Percentiles rank a stretch among this genome's conserved stretches.
phyloP scores from a whole-genome alignment of 2,329 filamentous ascomycete species.

The Dothiorella sarmentorum region DNA sequence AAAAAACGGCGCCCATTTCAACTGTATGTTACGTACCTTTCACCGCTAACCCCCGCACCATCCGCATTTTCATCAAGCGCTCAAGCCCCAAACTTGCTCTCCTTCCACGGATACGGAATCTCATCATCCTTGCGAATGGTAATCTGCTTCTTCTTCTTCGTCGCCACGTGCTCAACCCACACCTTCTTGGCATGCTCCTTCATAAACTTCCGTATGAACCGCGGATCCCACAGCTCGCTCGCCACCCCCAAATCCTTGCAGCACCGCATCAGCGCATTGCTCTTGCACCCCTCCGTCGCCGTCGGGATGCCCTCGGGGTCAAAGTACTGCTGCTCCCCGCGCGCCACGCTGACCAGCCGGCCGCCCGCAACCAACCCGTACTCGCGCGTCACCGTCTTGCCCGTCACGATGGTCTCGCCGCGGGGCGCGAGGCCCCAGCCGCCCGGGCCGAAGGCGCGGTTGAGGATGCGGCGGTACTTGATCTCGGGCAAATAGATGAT shows the following conservation, averaged over 20 bases:
- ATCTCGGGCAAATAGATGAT: slow-evolving; percentile 97
- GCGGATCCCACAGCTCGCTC: slow-evolving; percentile 93
- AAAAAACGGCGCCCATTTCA: too few relatives aligned
- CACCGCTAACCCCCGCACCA: too few relatives aligned
- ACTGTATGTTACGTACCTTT: too few relatives aligned
- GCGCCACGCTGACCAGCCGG: slow-evolving; percentile 78
- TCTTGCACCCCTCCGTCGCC: slow-evolving; percentile 94
- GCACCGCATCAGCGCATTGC: slow-evolving; percentile 95
- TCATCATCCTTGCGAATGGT: slow-evolving; percentile 82
- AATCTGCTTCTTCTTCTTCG: slow-evolving; percentile 86
- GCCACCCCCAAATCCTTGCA: slow-evolving; percentile 97
- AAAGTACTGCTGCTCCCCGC: slow-evolving; percentile 95
- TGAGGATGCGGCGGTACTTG: slow-evolving; percentile 90
- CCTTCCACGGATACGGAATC: slow-evolving; percentile 61
- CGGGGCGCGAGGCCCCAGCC: slow-evolving; percentile 92
- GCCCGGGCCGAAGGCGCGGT: slow-evolving; percentile 87
- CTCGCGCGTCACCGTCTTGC: slow-evolving; percentile 78
- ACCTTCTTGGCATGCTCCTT: slow-evolving; percentile 70
- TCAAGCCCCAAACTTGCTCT: slow-evolving; percentile 13
- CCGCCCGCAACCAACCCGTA: slow-evolving; percentile 89
- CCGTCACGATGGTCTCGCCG: slow-evolving; percentile 80
- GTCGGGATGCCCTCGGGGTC: slow-evolving; percentile 85
- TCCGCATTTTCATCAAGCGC: too few relatives aligned
- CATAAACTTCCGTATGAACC: slow-evolving; percentile 82
- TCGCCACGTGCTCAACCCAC: slow-evolving; percentile 84